Evolutionary conservation across 768 basidiomycete genomes (phyloP).

Genomic region (Tylopilus intermedius): DNA sequence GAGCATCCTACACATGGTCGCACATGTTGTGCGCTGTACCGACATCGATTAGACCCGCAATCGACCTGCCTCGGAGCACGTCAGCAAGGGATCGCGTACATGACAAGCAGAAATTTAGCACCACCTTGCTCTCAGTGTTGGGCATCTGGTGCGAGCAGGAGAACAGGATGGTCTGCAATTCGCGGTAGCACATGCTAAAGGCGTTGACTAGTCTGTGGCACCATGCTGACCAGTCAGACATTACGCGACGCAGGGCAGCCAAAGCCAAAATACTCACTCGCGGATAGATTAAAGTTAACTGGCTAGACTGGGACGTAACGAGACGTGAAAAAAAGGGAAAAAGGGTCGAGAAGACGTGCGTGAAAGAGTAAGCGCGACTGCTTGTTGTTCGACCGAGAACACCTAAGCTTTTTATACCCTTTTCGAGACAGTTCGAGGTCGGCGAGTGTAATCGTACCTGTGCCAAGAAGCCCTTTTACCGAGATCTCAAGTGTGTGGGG

Average conservation of each 20-base stretch:
- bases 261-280: slow-evolving; percentile 12
- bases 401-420: neutral
- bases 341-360: neutral
- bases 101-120: neutral
- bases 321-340: neutral
- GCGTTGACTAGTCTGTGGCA: slow-evolving; percentile 6
- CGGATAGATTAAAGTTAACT: slow-evolving; percentile 20
- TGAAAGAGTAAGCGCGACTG: neutral
- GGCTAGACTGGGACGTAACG: slow-evolving; percentile 1
- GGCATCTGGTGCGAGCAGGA: slow-evolving; percentile 37
- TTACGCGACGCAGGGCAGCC: neutral
- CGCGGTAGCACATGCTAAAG: slow-evolving; percentile 41
- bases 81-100: neutral
- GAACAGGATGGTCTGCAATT: slow-evolving; percentile 34
- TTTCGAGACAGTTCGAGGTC: neutral
- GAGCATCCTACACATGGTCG: slow-evolving; percentile 34
- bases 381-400: neutral
- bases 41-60: slow-evolving; percentile 36
- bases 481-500: slow-evolving; percentile 1
- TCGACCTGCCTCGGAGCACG: slow-evolving; percentile 33
- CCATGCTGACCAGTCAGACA: slow-evolving; percentile 6
- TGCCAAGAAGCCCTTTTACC: neutral
- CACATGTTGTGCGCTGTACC: slow-evolving; percentile 39
- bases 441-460: neutral
- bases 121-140: slow-evolving; percentile 28